Conservation (phyloP, 169 alveolate genomes). For the Eimeria falciformis region DNA sequence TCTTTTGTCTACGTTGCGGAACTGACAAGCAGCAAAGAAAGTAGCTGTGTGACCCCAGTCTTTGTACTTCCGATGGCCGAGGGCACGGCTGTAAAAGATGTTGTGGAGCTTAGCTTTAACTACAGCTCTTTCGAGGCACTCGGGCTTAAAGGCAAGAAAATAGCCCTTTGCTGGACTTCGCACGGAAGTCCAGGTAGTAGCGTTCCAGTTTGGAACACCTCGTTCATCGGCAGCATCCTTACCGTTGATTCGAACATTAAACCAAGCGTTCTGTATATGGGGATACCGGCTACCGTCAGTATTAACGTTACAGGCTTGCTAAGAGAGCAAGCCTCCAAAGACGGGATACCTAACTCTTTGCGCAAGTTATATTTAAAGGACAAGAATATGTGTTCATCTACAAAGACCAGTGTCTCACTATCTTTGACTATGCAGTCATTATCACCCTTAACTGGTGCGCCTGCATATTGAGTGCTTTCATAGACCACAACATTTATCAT, state of each 20-base stretch:
- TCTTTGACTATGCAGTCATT: slow-evolving; percentile 11
- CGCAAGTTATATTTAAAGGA: slow-evolving; percentile 41
- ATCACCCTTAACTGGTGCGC: not conserved
- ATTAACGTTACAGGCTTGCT: not conserved
- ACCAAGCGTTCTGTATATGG: not conserved
- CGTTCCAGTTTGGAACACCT: slow-evolving; percentile 16
- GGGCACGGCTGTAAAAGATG: not conserved
- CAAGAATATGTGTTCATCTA: not conserved
- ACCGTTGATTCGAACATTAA: not conserved
- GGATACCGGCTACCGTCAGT: slow-evolving; percentile 12
- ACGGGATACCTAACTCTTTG: slow-evolving; percentile 11
- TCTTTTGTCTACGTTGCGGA: slow-evolving; percentile 8
- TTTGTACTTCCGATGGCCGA: not conserved
- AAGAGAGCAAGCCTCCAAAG: not conserved
- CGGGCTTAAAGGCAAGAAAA: slow-evolving; percentile 16
- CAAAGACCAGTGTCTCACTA: not conserved
- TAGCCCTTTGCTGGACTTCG: slow-evolving; percentile 55
- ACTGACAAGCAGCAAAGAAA: not conserved
- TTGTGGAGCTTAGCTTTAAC: slow-evolving; percentile 1
- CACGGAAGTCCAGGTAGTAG: not conserved
- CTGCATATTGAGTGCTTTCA: not conserved
- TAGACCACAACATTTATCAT: not conserved
- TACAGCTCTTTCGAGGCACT: not conserved
- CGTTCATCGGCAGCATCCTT: slow-evolving; percentile 38
- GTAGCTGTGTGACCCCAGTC: slow-evolving; percentile 13